Conservation (phyloP, 2,329 filamentous ascomycete genomes). For the Fusarium compactum region DNA sequence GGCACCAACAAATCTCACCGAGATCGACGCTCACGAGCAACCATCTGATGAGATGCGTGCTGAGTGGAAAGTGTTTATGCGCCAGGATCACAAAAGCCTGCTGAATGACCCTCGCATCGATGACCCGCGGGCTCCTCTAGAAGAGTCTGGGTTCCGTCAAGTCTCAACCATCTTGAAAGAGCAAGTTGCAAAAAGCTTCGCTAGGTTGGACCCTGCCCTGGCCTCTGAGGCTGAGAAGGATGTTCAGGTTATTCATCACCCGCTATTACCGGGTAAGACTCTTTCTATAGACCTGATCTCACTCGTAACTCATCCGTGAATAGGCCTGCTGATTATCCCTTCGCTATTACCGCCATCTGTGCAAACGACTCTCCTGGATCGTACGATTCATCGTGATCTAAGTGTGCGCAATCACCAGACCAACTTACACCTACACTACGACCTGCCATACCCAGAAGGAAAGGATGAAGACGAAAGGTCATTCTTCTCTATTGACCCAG, state of each 20-base stretch:
- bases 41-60: constrained; percentile 77
- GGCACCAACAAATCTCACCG: constrained; percentile 47
- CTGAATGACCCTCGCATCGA: constrained; percentile 68
- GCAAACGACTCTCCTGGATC: constrained; percentile 77
- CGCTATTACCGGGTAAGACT: constrained; percentile 73
- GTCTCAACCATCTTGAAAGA: constrained; percentile 58
- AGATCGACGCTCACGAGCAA: constrained; percentile 80
- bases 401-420: constrained; percentile 81
- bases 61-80: constrained; percentile 81
- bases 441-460: constrained; percentile 68
- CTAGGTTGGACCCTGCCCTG: constrained; percentile 53
- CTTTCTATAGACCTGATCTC: not conserved
- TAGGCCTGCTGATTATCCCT: constrained; percentile 85
- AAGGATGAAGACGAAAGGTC: constrained; percentile 53
- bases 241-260: constrained; percentile 71
- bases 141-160: constrained; percentile 59
- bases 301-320: not conserved
- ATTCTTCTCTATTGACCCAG: constrained; percentile 66
- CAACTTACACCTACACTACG: constrained; percentile 88
- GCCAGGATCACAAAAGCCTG: constrained; percentile 66
- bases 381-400: constrained; percentile 82
- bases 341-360: constrained; percentile 75
- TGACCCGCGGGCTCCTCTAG: constrained; percentile 58
- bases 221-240: constrained; percentile 53
- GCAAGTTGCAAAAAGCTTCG: constrained; percentile 59